Percentiles rank a stretch among this genome's conserved stretches.
phyloP scores from a whole-genome alignment of 495 filamentous ascomycete species.

The Recurvomyces mirabilis region DNA sequence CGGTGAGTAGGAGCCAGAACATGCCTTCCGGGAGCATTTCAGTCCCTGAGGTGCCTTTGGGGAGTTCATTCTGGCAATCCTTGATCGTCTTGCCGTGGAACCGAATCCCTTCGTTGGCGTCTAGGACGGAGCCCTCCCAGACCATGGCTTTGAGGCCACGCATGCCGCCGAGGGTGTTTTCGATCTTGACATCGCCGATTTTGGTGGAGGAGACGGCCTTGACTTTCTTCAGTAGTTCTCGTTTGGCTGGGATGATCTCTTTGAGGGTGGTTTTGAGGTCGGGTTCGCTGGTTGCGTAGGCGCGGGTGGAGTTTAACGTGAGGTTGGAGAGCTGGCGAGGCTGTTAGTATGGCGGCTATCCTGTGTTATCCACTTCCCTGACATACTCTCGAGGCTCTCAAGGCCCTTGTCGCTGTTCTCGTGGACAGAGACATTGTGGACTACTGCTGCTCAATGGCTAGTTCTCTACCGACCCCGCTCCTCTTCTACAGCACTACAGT shows the following conservation, averaged over 20 bases:
- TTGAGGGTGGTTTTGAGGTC: conserved; percentile 79
- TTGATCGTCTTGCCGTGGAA: conserved; percentile 98
- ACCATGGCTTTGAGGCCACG: conserved; percentile 93
- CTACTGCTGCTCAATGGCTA: too few species aligned
- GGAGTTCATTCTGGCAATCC: conserved; percentile 87
- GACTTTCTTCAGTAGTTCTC: conserved; percentile 82
- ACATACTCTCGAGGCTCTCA: conserved; percentile 46
- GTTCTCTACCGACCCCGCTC: conserved; percentile 3
- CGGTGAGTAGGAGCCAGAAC: conserved; percentile 98
- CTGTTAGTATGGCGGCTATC: conserved; percentile 6
- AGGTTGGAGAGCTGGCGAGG: conserved; percentile 9
- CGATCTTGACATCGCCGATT: conserved; percentile 87
- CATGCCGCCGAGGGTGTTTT: conserved; percentile 92
- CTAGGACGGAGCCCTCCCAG: conserved; percentile 96
- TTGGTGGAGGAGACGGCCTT: conserved; percentile 72
- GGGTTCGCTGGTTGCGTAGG: conserved; percentile 64
- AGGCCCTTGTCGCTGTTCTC: conserved; percentile 37
- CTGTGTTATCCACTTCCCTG: too few species aligned
- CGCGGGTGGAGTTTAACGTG: conserved; percentile 26
- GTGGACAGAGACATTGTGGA: conserved; percentile 42
- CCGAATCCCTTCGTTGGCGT: conserved; percentile 92
- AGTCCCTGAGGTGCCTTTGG: conserved; percentile 85
- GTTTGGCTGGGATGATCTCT: conserved; percentile 77
- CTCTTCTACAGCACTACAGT: background rate
- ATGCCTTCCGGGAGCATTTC: conserved; percentile 99